Evolutionary conservation across 2,329 filamentous ascomycete species (phyloP), one percentile per base, ranked within the genome.

Genomic region (Colletotrichum aenigma): DNA sequence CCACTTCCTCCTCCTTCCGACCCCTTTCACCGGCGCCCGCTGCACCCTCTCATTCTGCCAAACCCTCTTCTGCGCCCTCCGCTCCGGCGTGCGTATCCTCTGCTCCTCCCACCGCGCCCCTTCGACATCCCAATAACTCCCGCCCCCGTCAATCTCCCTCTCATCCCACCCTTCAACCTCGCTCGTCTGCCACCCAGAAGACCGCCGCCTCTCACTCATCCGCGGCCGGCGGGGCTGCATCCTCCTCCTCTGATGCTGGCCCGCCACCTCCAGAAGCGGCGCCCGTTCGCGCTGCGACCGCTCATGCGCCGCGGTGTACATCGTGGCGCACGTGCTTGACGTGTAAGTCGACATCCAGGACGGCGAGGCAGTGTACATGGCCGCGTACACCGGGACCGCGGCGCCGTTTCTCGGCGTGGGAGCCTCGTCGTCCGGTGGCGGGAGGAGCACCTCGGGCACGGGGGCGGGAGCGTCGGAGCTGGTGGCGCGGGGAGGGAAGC

Each of bases 311-410:
- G 60, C 64, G 3, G 72, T 71, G 16, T 75, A 36, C 28, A 68
- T 75, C 15, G 72, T 75, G 18, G 72, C 68, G 60, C 60, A 21
- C 8, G 72, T 75, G 4, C 68, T 71, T 7, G 72, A 75, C 6
- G 72, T 61, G 15, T 66, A 74, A 36, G 72, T 74, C 21, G 72
- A 74, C 72, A 74, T 71, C 72, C 72, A 71, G 16, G 68, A 74
- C 34, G 72, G 72, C 15, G 68, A 74, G 18, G 43, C 58, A 7
- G 72, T 61, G 43, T 74, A 74, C n/a, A 48, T 58, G 15, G 71
- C 12, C 7, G 72, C 68, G 24, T 60, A 75, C 7, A 55, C 36
- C 4, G 72, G 71, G 38, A n/a, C 28, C 21, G 15, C 28, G 1
- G 38, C 38, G 5, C 38, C 38, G 26, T 32, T 32, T 32, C 2